Conservation (phyloP, 805 yeast species). For the Starmerella apicola region DNA sequence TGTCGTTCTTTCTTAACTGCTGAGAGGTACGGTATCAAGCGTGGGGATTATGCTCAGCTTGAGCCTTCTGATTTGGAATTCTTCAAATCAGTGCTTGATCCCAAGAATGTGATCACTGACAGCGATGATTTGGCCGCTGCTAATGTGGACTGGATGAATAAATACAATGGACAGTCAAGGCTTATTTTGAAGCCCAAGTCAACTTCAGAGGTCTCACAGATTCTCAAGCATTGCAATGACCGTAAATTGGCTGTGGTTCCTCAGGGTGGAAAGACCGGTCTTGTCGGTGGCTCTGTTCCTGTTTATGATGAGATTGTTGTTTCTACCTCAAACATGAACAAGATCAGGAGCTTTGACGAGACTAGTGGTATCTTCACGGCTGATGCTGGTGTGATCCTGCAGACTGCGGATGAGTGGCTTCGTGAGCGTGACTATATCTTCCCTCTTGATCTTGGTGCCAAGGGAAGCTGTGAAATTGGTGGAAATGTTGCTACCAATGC, state of each 20-base stretch:
- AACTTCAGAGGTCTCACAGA: slow-evolving; percentile 60
- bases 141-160: slow-evolving; percentile 91
- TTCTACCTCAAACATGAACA: slow-evolving; percentile 56
- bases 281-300: slow-evolving; percentile 89
- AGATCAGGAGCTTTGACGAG: slow-evolving; percentile 65
- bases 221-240: slow-evolving; percentile 69
- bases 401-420: slow-evolving; percentile 64
- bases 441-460: slow-evolving; percentile 89
- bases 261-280: slow-evolving; percentile 93
- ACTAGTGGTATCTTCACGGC: slow-evolving; percentile 73
- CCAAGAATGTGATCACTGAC: slow-evolving; percentile 33
- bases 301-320: slow-evolving; percentile 80
- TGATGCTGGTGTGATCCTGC: slow-evolving; percentile 83
- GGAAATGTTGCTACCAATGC: slow-evolving; percentile 96
- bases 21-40: slow-evolving; percentile 49
- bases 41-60: slow-evolving; percentile 40
- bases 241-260: slow-evolving; percentile 76
- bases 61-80: slow-evolving; percentile 43
- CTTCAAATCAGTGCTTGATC: slow-evolving; percentile 45
- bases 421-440: slow-evolving; percentile 78
- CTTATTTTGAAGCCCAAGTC: slow-evolving; percentile 71
- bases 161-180: slow-evolving; percentile 72
- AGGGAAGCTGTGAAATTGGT: slow-evolving; percentile 91
- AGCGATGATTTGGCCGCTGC: slow-evolving; percentile 52
- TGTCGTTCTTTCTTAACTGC: slow-evolving; percentile 37